Conservation (phyloP, 2,329 filamentous ascomycete genomes). For the Macrophomina pseudophaseolina region DNA sequence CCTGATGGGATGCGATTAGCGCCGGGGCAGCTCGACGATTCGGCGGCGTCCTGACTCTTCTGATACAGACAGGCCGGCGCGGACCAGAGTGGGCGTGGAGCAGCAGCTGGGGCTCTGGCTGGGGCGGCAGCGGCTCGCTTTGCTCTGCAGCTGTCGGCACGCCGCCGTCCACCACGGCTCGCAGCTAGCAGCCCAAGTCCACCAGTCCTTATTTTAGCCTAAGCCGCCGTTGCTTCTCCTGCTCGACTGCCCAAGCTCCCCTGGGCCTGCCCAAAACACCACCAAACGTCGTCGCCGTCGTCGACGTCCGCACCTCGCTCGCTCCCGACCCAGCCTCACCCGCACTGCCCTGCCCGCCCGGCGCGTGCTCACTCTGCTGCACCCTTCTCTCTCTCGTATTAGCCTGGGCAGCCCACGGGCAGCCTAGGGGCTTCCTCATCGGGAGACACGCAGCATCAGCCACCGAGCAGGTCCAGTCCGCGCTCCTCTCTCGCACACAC, state of each 20-base stretch:
- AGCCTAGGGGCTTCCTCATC: slow-evolving; percentile 23
- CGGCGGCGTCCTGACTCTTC: slow-evolving; percentile 5
- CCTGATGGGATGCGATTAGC: slow-evolving; percentile 19
- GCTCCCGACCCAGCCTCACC: slow-evolving; percentile 1
- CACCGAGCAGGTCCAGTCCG: slow-evolving; percentile 16
- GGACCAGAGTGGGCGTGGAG: not conserved
- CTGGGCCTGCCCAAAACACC: slow-evolving; percentile 17
- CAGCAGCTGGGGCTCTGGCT: slow-evolving; percentile 18
- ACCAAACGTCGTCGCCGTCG: not conserved
- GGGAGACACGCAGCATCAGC: slow-evolving; percentile 22
- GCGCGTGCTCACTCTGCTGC: slow-evolving; percentile 21
- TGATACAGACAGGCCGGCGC: not conserved
- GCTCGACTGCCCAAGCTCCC: slow-evolving; percentile 21
- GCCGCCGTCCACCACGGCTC: slow-evolving; percentile 11
- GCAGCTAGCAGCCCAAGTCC: slow-evolving; percentile 16
- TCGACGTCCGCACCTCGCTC: not conserved
- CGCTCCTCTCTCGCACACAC: slow-evolving; percentile 15
- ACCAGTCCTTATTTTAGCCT: slow-evolving; percentile 24
- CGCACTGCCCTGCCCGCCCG: slow-evolving; percentile 3
- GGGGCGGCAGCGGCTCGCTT: slow-evolving; percentile 15
- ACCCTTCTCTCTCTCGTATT: slow-evolving; percentile 16
- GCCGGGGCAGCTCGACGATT: slow-evolving; percentile 13
- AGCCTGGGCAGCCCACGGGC: slow-evolving; percentile 21
- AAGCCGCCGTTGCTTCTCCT: slow-evolving; percentile 22
- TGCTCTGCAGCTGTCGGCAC: slow-evolving; percentile 10